Conservation (phyloP, 2,329 filamentous ascomycete species). For the Septoria petroselini region DNA sequence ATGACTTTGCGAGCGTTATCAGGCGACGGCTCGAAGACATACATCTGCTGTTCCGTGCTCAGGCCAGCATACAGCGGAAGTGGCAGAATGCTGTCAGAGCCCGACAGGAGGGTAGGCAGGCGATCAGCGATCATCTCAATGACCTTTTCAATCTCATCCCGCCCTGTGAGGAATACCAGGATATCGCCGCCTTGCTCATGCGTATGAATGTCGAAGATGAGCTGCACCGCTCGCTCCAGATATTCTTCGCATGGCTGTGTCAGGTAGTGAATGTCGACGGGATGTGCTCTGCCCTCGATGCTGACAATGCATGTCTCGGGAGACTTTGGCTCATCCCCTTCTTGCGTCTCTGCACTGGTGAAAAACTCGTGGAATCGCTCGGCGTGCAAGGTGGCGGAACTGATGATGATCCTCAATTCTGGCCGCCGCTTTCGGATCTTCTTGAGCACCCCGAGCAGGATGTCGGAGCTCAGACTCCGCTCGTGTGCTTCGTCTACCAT, state of each 20-base stretch:
- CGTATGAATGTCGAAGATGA: slow-evolving; percentile 82
- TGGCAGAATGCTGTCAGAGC: slow-evolving; percentile 60
- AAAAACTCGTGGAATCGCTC: slow-evolving; percentile 84
- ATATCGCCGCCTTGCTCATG: slow-evolving; percentile 82
- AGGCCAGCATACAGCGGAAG: slow-evolving; percentile 87
- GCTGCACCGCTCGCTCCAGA: slow-evolving; percentile 74
- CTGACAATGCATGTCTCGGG: slow-evolving; percentile 66
- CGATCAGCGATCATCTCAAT: slow-evolving; percentile 77
- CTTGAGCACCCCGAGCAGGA: slow-evolving; percentile 83
- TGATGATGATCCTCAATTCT: slow-evolving; percentile 83
- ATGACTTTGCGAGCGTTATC: slow-evolving; percentile 86
- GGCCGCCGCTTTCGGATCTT: slow-evolving; percentile 79
- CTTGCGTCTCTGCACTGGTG: slow-evolving; percentile 42
- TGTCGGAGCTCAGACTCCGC: slow-evolving; percentile 85
- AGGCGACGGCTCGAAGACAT: slow-evolving; percentile 81
- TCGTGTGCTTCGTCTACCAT: slow-evolving; percentile 99
- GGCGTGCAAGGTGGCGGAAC: slow-evolving; percentile 88
- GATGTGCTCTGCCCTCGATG: slow-evolving; percentile 81
- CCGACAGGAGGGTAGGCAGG: slow-evolving; percentile 59
- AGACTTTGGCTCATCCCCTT: slow-evolving; percentile 33
- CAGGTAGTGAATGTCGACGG: slow-evolving; percentile 81
- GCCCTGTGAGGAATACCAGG: slow-evolving; percentile 83
- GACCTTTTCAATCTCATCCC: slow-evolving; percentile 84
- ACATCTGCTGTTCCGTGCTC: slow-evolving; percentile 88
- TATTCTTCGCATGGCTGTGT: slow-evolving; percentile 80